These are phyloP conservation scores for Paramecium octaurelia DNA, from an alignment of 73 alveolate genomes.

Conservation along the genomic window DNA sequence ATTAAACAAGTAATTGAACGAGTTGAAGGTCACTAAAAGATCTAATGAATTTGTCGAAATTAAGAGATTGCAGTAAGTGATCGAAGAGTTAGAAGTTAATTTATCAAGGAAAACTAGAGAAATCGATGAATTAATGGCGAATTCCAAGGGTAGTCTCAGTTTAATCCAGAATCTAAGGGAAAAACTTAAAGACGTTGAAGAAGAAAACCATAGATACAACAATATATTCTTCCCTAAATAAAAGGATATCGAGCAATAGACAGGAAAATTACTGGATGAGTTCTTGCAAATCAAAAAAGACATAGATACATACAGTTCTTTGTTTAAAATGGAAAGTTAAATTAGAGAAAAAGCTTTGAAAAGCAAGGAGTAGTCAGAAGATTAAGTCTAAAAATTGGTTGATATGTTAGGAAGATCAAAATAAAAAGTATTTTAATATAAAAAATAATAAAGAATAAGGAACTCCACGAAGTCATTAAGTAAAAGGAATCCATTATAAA, in stretches of 20 bases:
- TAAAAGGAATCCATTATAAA: conserved; percentile 34
- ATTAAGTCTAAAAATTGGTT: conserved; percentile 22
- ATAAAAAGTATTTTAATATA: neutral
- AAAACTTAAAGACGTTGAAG: conserved; percentile 11
- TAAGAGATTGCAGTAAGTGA: neutral
- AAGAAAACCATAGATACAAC: conserved; percentile 18
- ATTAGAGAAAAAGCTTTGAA: conserved; percentile 39
- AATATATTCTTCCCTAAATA: conserved; percentile 38
- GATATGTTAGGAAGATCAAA: conserved; percentile 40
- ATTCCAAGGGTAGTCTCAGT: conserved; percentile 34
- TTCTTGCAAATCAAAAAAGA: conserved; percentile 24
- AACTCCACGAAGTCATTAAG: conserved; percentile 1
- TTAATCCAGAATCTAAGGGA: conserved; percentile 34
- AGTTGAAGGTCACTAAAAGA: neutral
- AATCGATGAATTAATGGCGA: conserved; percentile 40
- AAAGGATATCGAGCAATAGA: neutral
- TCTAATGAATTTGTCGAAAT: conserved; percentile 44
- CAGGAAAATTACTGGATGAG: conserved; percentile 3
- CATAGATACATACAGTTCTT: conserved; percentile 31
- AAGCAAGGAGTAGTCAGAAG: conserved; percentile 32
- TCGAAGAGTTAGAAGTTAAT: conserved; percentile 14
- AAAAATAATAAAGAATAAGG: neutral
- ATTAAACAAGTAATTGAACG: neutral
- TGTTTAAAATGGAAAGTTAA: conserved; percentile 42
- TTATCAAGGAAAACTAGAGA: neutral